Base-by-base conservation (phyloP, 176 grass and related monocot species). In the Oropetium thomaeum region DNA sequence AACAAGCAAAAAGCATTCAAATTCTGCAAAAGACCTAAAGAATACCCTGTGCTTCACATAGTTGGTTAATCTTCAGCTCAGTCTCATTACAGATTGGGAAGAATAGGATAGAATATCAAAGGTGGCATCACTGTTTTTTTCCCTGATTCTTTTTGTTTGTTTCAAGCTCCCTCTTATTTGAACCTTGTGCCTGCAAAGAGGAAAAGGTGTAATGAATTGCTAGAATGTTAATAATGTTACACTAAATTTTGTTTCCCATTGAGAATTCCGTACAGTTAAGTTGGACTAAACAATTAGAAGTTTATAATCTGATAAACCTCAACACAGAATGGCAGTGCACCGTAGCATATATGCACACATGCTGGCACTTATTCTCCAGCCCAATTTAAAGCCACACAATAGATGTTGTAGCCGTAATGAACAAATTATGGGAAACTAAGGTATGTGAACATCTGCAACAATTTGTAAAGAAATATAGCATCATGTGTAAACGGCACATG, bases 151-250 rank as follows among this genome's bases (percentile, higher is more conserved):
- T 62, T 75, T 43, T 47, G 33, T 64, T 76, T 70, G 29, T 78
- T 82, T 75, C 79, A 70, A 77, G 58, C 52, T 75, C 69, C 26
- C 55, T 74, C 64, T 82, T 60, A 59, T 61, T 82, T 65, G 55
- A 85, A 76, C 77, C 52, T 3, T 55, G 65, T 78, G 84, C 70
- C 54, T 65, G 61, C 65, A 75, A 71, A 80, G 48, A 51, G 48
- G 37, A 83, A 74, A 55, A 68, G 40, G 76, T 57, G 84, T 87
- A 71, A 71, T 65, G 45, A 38, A 67, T 47, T 82, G 45, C 58
- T 43, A 77, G 35, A 42, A 76, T 82, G 57, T 65, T 75, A 85
- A 85, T 85, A 85, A 79, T 73, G 35, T 54, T 42, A 84, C 55
- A 42, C 28, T 62, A 69, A 44, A 4, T 61, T 60, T 58, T 71